Base-by-base conservation (phyloP, 2,329 filamentous ascomycete species). In the Pseudogymnoascus sp. region DNA sequence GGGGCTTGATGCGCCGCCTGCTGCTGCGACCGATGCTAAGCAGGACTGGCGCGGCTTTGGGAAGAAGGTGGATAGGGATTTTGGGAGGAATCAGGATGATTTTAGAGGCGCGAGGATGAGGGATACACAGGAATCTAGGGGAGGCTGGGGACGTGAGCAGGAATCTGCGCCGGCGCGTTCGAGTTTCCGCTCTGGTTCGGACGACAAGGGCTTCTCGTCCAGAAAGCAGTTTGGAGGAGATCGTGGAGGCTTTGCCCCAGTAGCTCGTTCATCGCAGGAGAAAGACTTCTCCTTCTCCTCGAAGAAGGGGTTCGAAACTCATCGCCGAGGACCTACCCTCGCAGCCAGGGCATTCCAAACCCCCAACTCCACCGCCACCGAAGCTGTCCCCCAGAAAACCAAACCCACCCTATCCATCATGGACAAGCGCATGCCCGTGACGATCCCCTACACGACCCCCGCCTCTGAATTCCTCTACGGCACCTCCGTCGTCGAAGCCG, bases 401-500 rank as follows among this genome's bases (percentile, higher is more conserved):
- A 58, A 60, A 32, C 18, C 38, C 14, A 37, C 32, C 32, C 35
- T 8, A 37, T 47, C 59, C 5, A 47, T 59, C 6, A 54, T 54
- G 47, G 64, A 68, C 28, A 70, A 64, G 41, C 60, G 65, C n/a
- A 62, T 71, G 3, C 71, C 71, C 6, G 37, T 73, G 16, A 67
- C 70, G 6, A 79, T 89, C 16, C 83, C 85, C 1, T 87, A 93
- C 70, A 91, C 90, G 0, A 95, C 91, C 0, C 88, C 93, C 0
- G 90, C 90, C 4, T 96, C 92, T 0, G 88, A 96, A 64, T 97
- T 97, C 67, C 78, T 99, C 2, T 97, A 96, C 70, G 94, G 94
- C 5, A 83, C 82, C 47, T 89, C 88, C 2, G 85, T 90, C 1
- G 90, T 97, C 20, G 81, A 88, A 64, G 89, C 92, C 18, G 92